A percentile compares a stretch with the other conserved stretches of the same genome.
Conservation (phyloP, 1,284 basidiomycete genomes). For the Trichosporon inkin region DNA sequence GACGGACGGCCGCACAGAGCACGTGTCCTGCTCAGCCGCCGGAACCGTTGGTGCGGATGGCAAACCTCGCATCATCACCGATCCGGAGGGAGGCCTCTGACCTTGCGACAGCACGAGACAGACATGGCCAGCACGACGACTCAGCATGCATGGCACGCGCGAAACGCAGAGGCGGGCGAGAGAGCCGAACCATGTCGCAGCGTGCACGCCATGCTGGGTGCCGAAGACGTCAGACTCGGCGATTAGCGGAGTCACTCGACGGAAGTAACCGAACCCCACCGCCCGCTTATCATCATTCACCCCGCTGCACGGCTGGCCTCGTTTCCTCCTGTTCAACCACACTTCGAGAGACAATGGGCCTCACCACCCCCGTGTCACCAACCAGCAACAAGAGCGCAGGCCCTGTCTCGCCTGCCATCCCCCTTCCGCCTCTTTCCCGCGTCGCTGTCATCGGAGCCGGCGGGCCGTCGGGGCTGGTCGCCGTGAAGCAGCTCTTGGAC, state of each 20-base stretch:
- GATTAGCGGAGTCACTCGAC: not conserved
- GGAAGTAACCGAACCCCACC: not conserved
- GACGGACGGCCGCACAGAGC: no score
- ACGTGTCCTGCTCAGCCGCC: no score
- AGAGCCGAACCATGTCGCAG: no score
- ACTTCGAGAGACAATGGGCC: no score
- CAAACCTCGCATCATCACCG: no score
- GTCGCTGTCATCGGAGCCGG: conserved; percentile 53
- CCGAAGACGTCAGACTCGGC: conserved; percentile 5
- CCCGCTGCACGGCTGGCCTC: not conserved
- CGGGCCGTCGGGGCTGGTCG: conserved; percentile 47
- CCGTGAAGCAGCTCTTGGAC: conserved; percentile 46
- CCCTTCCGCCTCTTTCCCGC: conserved; percentile 26
- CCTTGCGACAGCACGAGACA: no score
- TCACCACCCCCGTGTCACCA: not conserved
- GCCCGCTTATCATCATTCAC: conserved; percentile 9
- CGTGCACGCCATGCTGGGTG: not conserved
- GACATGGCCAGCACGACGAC: no score
- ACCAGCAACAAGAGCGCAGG: not conserved
- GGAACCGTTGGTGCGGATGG: no score
- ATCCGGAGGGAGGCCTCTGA: no score
- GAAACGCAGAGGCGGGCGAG: no score
- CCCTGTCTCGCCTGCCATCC: conserved; percentile 17
- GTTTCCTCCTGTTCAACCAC: not conserved
- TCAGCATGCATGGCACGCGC: no score